These are phyloP conservation scores for Lizonia empirigonia DNA, from an alignment of 2,329 filamentous ascomycete species.

Conservation along the genomic window DNA sequence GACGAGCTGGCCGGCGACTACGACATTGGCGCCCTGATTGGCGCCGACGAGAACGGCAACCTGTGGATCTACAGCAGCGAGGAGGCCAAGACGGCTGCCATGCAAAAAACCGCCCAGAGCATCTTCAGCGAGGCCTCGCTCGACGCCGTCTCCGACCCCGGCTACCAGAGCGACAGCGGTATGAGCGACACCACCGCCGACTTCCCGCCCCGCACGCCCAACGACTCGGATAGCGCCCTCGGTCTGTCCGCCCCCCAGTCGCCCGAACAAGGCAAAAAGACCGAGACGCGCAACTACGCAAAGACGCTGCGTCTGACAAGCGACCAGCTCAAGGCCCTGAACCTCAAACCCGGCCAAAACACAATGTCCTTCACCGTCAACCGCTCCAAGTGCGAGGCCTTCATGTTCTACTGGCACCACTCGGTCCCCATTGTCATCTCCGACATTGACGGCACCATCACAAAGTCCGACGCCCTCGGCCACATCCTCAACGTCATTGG, in stretches of 20 bases:
- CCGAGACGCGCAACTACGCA: conserved; percentile 86
- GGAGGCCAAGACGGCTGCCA: conserved; percentile 88
- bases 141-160: conserved; percentile 88
- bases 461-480: conserved; percentile 91
- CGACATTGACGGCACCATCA: conserved; percentile 98
- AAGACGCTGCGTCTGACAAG: conserved; percentile 95
- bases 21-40: conserved; percentile 93
- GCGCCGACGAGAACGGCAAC: conserved; percentile 93
- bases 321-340: conserved; percentile 86
- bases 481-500: conserved; percentile 97
- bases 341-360: conserved; percentile 85
- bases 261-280: conserved; percentile 53
- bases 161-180: conserved; percentile 88
- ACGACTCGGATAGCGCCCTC: conserved; percentile 73
- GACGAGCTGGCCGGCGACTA: conserved; percentile 95
- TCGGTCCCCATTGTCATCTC: conserved; percentile 95
- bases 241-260: conserved; percentile 66
- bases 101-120: conserved; percentile 63
- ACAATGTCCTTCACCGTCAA: conserved; percentile 97
- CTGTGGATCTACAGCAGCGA: conserved; percentile 99
- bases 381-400: conserved; percentile 85
- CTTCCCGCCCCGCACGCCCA: conserved; percentile 61
- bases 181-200: conserved; percentile 64
- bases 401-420: conserved; percentile 92
- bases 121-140: conserved; percentile 59